Conservation (phyloP, 2,329 filamentous ascomycete species). For the Diaporthe citriasiana region DNA sequence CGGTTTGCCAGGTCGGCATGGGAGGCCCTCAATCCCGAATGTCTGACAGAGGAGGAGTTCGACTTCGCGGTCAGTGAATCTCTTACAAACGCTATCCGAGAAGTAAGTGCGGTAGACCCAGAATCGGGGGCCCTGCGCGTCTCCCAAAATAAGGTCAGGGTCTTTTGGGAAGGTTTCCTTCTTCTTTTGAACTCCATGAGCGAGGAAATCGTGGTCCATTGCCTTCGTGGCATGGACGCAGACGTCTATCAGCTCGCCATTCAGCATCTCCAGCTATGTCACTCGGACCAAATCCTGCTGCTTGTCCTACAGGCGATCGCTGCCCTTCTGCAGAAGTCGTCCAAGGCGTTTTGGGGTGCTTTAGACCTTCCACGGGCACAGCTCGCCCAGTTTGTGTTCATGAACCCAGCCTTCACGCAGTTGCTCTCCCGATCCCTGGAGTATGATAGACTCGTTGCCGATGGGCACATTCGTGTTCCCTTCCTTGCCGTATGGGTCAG, state of each 20-base stretch:
- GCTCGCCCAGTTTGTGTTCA: slow-evolving; percentile 87
- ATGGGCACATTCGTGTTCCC: slow-evolving; percentile 68
- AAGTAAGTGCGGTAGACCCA: slow-evolving; percentile 33
- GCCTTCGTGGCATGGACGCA: slow-evolving; percentile 83
- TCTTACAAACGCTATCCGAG: slow-evolving; percentile 73
- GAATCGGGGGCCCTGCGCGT: slow-evolving; percentile 23
- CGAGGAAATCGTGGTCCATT: slow-evolving; percentile 81
- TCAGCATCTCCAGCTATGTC: slow-evolving; percentile 65
- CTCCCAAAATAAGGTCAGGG: slow-evolving; percentile 69
- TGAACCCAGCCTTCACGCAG: slow-evolving; percentile 75
- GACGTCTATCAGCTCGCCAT: slow-evolving; percentile 76
- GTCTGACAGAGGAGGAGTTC: slow-evolving; percentile 80
- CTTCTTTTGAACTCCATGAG: slow-evolving; percentile 82
- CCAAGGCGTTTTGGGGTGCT: slow-evolving; percentile 88
- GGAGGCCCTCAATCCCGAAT: slow-evolving; percentile 72
- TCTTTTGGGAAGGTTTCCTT: slow-evolving; percentile 84
- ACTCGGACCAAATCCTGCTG: slow-evolving; percentile 71
- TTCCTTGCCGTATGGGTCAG: slow-evolving; percentile 84
- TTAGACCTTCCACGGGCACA: slow-evolving; percentile 85
- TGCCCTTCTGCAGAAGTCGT: slow-evolving; percentile 79
- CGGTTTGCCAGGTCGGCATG: slow-evolving; percentile 79
- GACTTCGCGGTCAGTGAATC: slow-evolving; percentile 88
- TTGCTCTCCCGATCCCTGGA: slow-evolving; percentile 73
- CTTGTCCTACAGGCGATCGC: slow-evolving; percentile 80
- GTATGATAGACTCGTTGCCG: slow-evolving; percentile 63